Evolutionary conservation across 345 rosid species (phyloP), one percentile per base, ranked within the genome.

Genomic region (Syzygium grande): DNA sequence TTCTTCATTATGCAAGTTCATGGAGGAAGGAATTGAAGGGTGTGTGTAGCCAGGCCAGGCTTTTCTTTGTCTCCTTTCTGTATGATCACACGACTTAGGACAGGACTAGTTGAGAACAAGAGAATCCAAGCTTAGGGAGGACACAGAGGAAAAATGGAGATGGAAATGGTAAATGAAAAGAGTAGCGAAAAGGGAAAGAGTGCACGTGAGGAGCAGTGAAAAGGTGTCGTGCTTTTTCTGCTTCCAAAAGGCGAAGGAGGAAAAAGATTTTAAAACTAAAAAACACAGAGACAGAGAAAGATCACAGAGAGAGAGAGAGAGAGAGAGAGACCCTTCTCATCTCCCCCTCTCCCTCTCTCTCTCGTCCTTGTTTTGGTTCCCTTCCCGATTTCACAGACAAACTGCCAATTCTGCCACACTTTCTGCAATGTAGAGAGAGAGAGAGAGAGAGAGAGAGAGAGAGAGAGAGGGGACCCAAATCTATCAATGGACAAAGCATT

Each of bases 161-260:
- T n/a, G 63, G 15, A 38, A 19, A n/a, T 43, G 83, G 77, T 52
- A 23, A 65, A 86, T 5, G 55, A 10, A 16, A 19, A 12, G 41
- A 34, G 65, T 6, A 41, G 84, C 27, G 85, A 23, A 43, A 41
- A 41, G 46, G 88, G 68, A 38, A 43, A 41, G 53, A 34, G 49
- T 84, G 92, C 92, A 88, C 91, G 95, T 90, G 92, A 92, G 90
- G 84, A 86, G 77, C 85, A 87, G 89, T 84, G 84, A 88, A 89
- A 91, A 87, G 92, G 86, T 30, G 53, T 51, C 4, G 87, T 21
- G 86, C 85, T 88, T 89, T 91, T 90, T n/a, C 80, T 29, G 34
- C 90, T 77, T 53, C 68, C 88, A 73, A 86, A 89, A 89, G 84
- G 85, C 78, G 86, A 89, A 80, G 41, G 59, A 63, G 84, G 92